Evolutionary conservation across 2,329 filamentous ascomycete species (phyloP).

Genomic region (Tolypocladium sp.): DNA sequence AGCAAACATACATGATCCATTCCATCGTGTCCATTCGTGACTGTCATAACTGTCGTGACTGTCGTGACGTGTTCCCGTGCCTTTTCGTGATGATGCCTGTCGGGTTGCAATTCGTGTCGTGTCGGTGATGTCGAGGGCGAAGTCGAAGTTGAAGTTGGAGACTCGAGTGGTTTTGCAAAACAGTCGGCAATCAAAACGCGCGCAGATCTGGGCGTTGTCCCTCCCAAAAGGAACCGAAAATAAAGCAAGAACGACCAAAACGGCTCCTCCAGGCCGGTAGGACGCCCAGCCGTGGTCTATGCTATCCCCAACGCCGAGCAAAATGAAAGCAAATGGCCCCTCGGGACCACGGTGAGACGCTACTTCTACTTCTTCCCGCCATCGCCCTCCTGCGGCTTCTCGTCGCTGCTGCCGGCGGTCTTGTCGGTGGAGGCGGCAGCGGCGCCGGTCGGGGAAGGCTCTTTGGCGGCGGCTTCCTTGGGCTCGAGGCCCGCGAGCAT

Average conservation of each 20-base stretch:
- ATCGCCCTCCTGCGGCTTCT: not conserved
- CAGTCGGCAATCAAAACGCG: not conserved
- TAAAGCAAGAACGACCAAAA: not conserved
- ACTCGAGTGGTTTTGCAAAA: not conserved
- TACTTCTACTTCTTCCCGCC: slow-evolving; percentile 1
- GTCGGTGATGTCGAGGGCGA: not conserved
- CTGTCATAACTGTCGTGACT: not conserved
- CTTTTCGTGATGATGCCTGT: not conserved
- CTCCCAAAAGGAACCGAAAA: not conserved
- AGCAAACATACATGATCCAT: not conserved
- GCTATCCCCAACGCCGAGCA: not conserved
- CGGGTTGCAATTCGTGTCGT: not conserved
- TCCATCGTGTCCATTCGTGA: not conserved
- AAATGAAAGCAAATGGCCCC: not conserved
- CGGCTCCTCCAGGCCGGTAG: not conserved
- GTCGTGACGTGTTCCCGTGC: not conserved
- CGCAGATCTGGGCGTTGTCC: not conserved
- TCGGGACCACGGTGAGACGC: not conserved
- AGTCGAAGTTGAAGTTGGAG: not conserved
- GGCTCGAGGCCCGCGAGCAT: slow-evolving; percentile 40
- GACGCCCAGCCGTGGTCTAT: not conserved
- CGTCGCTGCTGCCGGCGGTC: not conserved
- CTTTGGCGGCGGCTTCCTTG: slow-evolving; percentile 2
- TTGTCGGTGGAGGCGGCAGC: not conserved
- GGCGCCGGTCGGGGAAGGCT: not conserved